Evolutionary conservation across 768 basidiomycete genomes (phyloP), one percentile per base, ranked within the genome.

Genomic region (Coprinopsis cinerea): DNA sequence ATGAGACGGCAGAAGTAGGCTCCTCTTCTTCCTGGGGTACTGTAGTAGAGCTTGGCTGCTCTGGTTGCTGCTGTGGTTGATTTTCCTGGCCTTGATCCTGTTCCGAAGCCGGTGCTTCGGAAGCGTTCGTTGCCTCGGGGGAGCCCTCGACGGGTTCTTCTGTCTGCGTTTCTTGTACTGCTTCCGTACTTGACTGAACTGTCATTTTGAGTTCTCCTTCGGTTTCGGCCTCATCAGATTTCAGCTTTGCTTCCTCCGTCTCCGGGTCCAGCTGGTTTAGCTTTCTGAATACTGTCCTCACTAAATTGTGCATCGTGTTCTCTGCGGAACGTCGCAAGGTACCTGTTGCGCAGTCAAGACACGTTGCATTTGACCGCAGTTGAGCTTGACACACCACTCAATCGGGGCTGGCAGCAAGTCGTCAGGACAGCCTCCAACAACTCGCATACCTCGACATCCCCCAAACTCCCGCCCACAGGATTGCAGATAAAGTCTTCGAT

Each of bases 361-460:
- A 32, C 24, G 14, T 28, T 39, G 6, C 7, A 28, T 24, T 20
- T 10, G 28, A 30, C 3, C 39, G 20, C 20, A 39, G 25, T 27
- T n/a, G 27, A 44, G 23, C 30, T 44, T 45, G 53, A 73, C 88
- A 54, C 57, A 95, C 93, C 93, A 59, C 89, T 90, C n/a, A 97
- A 73, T 48, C 96, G 77, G 81, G 96, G 94, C 64, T 97, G 89
- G 65, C 95, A 97, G 56, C 93, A 92, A 44, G 95, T 97, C 10
- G 93, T 95, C 57, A 99, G 67, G 3, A 97, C 95, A 1, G 94
- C 95, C 67, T 99, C 96, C 57, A 99, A 72, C 86, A 99, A 93
- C 68, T 97, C 96, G 63, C 96, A 99, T 14, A 98, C 85, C 62
- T 93, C 92, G 47, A 96, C 80, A 59, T 99, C 95, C 23, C 89